phyloP scores from a whole-genome alignment of 495 filamentous ascomycete species.

The Talaromyces thailandensis region DNA sequence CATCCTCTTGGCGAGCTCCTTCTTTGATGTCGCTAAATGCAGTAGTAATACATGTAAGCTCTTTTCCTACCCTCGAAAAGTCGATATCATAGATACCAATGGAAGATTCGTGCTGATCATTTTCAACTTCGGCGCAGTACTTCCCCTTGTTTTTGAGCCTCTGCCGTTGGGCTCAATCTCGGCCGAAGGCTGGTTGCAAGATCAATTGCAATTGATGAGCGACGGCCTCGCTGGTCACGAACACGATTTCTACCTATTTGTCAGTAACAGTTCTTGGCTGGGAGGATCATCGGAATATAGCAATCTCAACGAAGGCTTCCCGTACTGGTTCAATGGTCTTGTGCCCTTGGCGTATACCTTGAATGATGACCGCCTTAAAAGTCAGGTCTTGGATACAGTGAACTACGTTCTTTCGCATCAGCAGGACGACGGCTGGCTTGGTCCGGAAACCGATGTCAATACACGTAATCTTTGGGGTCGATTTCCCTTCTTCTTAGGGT shows the following conservation, averaged over 20 bases:
- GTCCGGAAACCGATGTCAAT: conserved; percentile 39
- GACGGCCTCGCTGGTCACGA: conserved; percentile 52
- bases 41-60: conserved; percentile 1
- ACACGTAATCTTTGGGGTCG: conserved; percentile 47
- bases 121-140: conserved; percentile 12
- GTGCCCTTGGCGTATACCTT: conserved; percentile 55
- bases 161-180: conserved; percentile 50
- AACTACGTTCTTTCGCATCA: conserved; percentile 44
- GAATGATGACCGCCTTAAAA: conserved; percentile 44
- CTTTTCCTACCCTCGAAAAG: background rate
- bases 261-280: conserved; percentile 45
- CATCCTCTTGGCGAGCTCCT: conserved; percentile 1
- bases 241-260: conserved; percentile 50
- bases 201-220: conserved; percentile 43
- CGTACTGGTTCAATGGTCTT: conserved; percentile 60
- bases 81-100: background rate
- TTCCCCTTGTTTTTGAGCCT: conserved; percentile 33
- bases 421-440: conserved; percentile 51
- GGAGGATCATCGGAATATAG: conserved; percentile 51
- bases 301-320: conserved; percentile 46
- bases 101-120: background rate
- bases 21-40: conserved; percentile 1
- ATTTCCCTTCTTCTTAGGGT: conserved; percentile 43
- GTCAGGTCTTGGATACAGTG: conserved; percentile 38
- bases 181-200: conserved; percentile 51